phyloP scores from a whole-genome alignment of 2,329 filamentous ascomycete species.

The Rugonectria rugulosa region DNA sequence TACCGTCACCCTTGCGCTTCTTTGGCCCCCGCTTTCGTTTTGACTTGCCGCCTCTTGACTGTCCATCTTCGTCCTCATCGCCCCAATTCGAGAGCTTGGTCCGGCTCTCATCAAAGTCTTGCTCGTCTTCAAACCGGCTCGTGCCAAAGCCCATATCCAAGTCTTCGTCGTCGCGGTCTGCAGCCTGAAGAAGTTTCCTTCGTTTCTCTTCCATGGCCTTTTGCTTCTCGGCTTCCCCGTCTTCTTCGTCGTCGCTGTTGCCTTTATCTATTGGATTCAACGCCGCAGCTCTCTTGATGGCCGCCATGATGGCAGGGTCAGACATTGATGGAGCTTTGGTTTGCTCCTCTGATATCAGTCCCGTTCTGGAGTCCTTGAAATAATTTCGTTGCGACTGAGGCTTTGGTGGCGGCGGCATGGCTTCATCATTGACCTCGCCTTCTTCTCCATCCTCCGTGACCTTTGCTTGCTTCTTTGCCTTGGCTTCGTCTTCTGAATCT shows the following conservation, averaged over 20 bases:
- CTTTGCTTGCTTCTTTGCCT: slow-evolving; percentile 39
- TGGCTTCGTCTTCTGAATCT: slow-evolving; percentile 51
- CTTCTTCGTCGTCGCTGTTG: slow-evolving; percentile 44
- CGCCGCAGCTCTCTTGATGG: slow-evolving; percentile 82
- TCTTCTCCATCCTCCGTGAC: slow-evolving; percentile 32
- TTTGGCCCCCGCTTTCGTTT: slow-evolving; percentile 76
- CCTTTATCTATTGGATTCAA: slow-evolving; percentile 58
- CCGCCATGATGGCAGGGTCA: slow-evolving; percentile 82
- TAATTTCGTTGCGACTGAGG: slow-evolving; percentile 61
- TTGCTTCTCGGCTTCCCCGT: slow-evolving; percentile 52
- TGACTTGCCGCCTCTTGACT: slow-evolving; percentile 53
- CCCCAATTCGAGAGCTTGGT: slow-evolving; percentile 75
- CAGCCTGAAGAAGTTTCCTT: slow-evolving; percentile 75
- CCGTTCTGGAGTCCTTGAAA: slow-evolving; percentile 66
- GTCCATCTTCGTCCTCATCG: slow-evolving; percentile 58
- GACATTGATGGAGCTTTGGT: slow-evolving; percentile 64
- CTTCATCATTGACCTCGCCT: slow-evolving; percentile 31
- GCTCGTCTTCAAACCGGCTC: slow-evolving; percentile 86
- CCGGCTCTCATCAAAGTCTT: slow-evolving; percentile 75
- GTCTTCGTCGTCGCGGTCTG: slow-evolving; percentile 85
- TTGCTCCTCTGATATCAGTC: slow-evolving; percentile 60
- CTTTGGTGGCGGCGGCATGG: slow-evolving; percentile 57
- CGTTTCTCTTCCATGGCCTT: slow-evolving; percentile 71
- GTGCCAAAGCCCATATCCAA: slow-evolving; percentile 95
- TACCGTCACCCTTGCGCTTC: slow-evolving; percentile 80